Evolutionary conservation across 73 alveolate genomes (phyloP).

Genomic region (Tetrahymena thermophila): DNA sequence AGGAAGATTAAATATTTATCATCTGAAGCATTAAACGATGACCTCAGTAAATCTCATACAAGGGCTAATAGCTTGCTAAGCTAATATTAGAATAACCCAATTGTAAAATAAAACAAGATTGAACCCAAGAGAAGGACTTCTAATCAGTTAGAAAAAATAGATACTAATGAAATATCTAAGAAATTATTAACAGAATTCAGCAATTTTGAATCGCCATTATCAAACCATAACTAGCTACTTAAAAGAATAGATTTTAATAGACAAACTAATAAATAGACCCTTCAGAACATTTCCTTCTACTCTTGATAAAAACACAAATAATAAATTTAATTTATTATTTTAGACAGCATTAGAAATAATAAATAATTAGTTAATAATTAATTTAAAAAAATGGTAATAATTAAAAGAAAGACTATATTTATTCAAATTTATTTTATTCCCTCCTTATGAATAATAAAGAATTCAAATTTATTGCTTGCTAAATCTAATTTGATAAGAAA

Average conservation of each 20-base stretch:
- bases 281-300: not conserved
- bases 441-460: too few species aligned
- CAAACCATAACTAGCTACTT: not conserved
- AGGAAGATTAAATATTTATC: not conserved
- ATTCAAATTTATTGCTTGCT: too few species aligned
- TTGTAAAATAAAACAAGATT: not conserved
- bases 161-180: not conserved
- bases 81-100: not conserved
- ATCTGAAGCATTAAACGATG: not conserved
- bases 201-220: not conserved
- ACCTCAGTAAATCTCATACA: not conserved
- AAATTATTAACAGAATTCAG: not conserved
- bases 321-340: too few species aligned
- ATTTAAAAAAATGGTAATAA: too few species aligned
- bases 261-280: not conserved
- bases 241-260: not conserved
- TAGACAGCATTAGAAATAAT: too few species aligned
- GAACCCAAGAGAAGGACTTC: not conserved
- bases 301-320: not conserved
- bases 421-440: too few species aligned
- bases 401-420: too few species aligned
- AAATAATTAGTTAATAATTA: too few species aligned
- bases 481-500: too few species aligned
- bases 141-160: not conserved
- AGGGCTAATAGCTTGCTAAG: not conserved